Base-by-base conservation (phyloP, 2,329 filamentous ascomycete species). In the Trichoderma brevicompactum region DNA sequence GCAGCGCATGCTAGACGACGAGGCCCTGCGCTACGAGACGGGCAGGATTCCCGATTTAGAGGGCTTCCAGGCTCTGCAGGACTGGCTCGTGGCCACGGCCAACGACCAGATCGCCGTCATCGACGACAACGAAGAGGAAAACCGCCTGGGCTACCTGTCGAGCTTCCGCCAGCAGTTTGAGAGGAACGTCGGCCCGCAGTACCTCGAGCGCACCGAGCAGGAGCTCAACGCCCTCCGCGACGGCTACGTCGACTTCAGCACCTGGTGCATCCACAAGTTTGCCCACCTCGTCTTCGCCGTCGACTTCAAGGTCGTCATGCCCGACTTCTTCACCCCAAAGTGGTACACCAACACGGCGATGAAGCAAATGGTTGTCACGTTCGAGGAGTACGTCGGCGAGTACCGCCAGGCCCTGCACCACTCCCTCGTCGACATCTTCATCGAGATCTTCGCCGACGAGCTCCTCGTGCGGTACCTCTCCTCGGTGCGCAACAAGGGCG, bases 91-190 rank as follows among this genome's bases (percentile, higher is more conserved):
- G 61, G 94, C 95, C 52, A 92, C 96, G 65, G 95, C 96, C 71
- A 99, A 99, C 79, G 95, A 99, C 79, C 95, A 99, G 77, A 98
- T 99, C 75, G 94, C 94, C 65, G 97, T 93, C 78, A 97, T 99
- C 73, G 95, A 98, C 76, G 96, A 98, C 74, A 90, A 90, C 70
- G 90, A 92, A 67, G 90, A 92, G 61, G 87, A 88, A 61, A 87
- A 86, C 66, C 88, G 90, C 38, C 81, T 91, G 32, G 92, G 91
- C 36, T 97, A 97, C 79, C 85, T 98, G 56, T 89, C 92, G 4
- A 89, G 90, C 72, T 97, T 97, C 86, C 88, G 88, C 71, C 87
- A 89, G 71, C 92, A 95, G 73, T 90, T 96, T 74, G 90, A 92
- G 74, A 84, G 91, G 2, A 82, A 95, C 40, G 91, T 97, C 50